Conservation (phyloP, 2,329 filamentous ascomycete genomes). For the Epichloe glyceriae region DNA sequence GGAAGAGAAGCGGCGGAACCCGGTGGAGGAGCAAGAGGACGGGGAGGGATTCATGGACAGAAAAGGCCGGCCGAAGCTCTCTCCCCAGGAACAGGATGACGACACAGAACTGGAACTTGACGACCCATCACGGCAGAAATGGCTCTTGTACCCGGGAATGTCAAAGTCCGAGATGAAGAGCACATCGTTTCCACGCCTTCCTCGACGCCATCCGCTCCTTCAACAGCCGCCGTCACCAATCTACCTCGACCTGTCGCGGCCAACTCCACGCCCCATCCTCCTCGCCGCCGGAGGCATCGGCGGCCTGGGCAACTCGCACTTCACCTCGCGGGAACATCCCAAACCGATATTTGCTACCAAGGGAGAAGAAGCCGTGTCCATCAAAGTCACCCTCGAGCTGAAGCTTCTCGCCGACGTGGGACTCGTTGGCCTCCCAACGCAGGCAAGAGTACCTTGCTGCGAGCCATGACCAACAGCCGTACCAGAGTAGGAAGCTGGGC, state of each 20-base stretch:
- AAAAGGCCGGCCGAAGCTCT: conserved; percentile 3
- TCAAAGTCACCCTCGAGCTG: conserved; percentile 78
- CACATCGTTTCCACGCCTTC: conserved; percentile 37
- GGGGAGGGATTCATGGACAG: conserved; percentile 3
- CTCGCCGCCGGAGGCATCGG: conserved; percentile 80
- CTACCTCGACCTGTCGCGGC: conserved; percentile 56
- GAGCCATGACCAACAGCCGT: conserved; percentile 76
- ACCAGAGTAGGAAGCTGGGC: conserved; percentile 90
- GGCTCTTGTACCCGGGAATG: conserved; percentile 75
- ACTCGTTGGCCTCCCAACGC: conserved; percentile 87
- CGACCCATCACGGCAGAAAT: conserved; percentile 52
- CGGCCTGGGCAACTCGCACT: conserved; percentile 87
- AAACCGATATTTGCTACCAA: conserved; percentile 80
- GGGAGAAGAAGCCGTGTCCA: conserved; percentile 64
- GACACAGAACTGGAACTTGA: conserved; percentile 28
- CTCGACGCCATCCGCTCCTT: conserved; percentile 38
- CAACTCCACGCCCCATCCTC: conserved; percentile 72
- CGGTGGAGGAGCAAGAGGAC: conserved; percentile 6
- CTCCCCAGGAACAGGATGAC: conserved; percentile 13
- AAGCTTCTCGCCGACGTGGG: conserved; percentile 94
- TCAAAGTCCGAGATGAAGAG: conserved; percentile 52
- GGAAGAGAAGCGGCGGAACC: conserved; percentile 14
- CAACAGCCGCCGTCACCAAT: conserved; percentile 64
- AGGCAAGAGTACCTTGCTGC: conserved; percentile 84
- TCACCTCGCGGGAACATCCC: conserved; percentile 60